These are phyloP conservation scores for Candida chilensis DNA, from an alignment of 805 yeast species.

Conservation along the genomic window DNA sequence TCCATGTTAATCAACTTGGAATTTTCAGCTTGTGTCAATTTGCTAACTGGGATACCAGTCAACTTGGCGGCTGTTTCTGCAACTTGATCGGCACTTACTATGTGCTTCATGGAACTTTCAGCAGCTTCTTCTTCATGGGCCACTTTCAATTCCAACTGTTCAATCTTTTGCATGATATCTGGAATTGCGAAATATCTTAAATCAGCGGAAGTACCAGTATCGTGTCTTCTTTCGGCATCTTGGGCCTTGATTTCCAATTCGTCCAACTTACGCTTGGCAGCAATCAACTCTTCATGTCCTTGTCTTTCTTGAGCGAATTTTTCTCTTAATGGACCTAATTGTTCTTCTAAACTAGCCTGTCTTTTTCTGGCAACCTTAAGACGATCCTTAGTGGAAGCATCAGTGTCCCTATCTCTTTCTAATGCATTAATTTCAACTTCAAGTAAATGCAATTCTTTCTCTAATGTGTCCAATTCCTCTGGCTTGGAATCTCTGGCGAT, in stretches of 20 bases:
- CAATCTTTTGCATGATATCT: slow-evolving; percentile 71
- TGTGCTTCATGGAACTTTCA: slow-evolving; percentile 62
- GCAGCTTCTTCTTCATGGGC: slow-evolving; percentile 68
- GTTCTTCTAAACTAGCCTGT: slow-evolving; percentile 79
- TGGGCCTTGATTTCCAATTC: slow-evolving; percentile 87
- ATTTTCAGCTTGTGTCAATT: slow-evolving; percentile 92
- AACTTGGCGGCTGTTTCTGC: slow-evolving; percentile 96
- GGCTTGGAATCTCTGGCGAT: slow-evolving; percentile 98
- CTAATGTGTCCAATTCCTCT: slow-evolving; percentile 89
- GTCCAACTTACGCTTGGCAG: slow-evolving; percentile 83
- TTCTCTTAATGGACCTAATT: slow-evolving; percentile 75
- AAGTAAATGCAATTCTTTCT: slow-evolving; percentile 82
- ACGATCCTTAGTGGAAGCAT: slow-evolving; percentile 76
- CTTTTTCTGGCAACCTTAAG: slow-evolving; percentile 68
- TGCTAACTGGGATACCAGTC: slow-evolving; percentile 94
- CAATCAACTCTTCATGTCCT: slow-evolving; percentile 85
- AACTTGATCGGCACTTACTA: slow-evolving; percentile 75
- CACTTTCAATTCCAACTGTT: slow-evolving; percentile 62
- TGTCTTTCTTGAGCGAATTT: slow-evolving; percentile 79
- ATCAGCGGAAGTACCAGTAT: slow-evolving; percentile 91
- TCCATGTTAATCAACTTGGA: slow-evolving; percentile 93
- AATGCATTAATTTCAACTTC: slow-evolving; percentile 96
- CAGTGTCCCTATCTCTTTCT: slow-evolving; percentile 90
- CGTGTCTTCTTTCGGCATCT: slow-evolving; percentile 97
- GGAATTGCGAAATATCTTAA: slow-evolving; percentile 96